A percentile compares a stretch with the other conserved stretches of the same genome.
These are phyloP conservation scores for Salix viminalis DNA, from an alignment of 345 rosid species.

Conservation along the genomic window DNA sequence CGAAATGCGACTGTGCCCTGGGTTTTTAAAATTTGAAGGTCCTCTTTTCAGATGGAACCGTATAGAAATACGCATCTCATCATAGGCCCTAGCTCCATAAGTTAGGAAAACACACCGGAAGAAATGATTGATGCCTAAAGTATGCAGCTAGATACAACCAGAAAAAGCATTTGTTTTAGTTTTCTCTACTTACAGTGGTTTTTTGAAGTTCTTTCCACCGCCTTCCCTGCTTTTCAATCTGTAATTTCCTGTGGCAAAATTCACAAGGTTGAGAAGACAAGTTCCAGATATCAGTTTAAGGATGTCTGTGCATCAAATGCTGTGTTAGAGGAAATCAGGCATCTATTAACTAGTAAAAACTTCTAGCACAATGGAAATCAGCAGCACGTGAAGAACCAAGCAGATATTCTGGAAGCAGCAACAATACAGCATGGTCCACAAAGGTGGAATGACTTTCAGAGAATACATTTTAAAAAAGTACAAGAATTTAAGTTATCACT, in stretches of 20 bases:
- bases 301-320: background rate
- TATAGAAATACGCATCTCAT: no score
- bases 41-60: no score
- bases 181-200: slow-evolving; percentile 31
- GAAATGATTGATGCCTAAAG: background rate
- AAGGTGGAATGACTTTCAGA: no score
- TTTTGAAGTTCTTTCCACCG: slow-evolving; percentile 10
- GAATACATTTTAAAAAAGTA: no score
- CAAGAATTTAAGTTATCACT: no score
- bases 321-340: background rate
- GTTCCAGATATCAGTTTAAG: background rate
- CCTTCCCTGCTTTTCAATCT: slow-evolving; percentile 17
- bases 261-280: background rate
- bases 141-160: background rate
- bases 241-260: slow-evolving; percentile 28
- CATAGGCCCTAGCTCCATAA: background rate
- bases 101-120: background rate
- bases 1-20: no score
- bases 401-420: background rate
- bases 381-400: background rate
- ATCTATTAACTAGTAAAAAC: background rate
- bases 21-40: no score
- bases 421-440: no score
- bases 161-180: background rate
- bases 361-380: background rate